A percentile compares a stretch with the other conserved stretches of the same genome.
These are phyloP conservation scores for Ramaria rubella DNA, from an alignment of 768 basidiomycete genomes.

Conservation along the genomic window DNA sequence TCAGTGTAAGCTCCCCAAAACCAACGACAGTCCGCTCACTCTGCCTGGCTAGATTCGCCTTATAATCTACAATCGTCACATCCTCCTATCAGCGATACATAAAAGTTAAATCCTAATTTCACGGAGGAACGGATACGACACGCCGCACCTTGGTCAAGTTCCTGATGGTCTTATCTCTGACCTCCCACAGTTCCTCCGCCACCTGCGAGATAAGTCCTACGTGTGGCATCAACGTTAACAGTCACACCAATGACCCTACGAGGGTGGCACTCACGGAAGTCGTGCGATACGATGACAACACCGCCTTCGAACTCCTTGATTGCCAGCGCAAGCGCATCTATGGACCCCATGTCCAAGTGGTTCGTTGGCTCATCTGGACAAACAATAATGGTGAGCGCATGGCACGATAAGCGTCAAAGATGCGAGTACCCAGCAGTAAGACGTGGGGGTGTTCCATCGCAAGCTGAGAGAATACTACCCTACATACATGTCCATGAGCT, in stretches of 20 bases:
- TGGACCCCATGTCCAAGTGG: conserved; percentile 96
- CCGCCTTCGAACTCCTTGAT: conserved; percentile 98
- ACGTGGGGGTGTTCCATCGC: conserved; percentile 98
- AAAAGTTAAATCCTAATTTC: background rate
- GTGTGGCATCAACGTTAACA: background rate
- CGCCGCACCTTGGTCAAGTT: conserved; percentile 66
- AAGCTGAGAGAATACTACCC: conserved; percentile 93
- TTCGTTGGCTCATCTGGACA: conserved; percentile 85
- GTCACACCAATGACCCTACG: background rate
- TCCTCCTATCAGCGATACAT: conserved; percentile 37
- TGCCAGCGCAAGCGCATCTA: conserved; percentile 90
- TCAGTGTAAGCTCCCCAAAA: background rate
- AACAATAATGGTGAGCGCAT: conserved; percentile 3
- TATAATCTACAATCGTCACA: conserved; percentile 91
- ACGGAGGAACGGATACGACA: background rate
- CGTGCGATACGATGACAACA: conserved; percentile 98
- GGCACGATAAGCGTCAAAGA: too few relatives aligned
- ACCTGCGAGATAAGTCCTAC: conserved; percentile 93
- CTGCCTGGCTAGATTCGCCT: conserved; percentile 74
- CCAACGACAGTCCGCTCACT: conserved; percentile 40
- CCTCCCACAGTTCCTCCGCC: conserved; percentile 98
- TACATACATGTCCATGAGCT: conserved; percentile 23
- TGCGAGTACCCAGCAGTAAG: conserved; percentile 73
- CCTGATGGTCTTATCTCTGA: conserved; percentile 86
- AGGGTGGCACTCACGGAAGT: conserved; percentile 72